Base-by-base conservation (phyloP, 805 yeast species). In the Metschnikowia vanudenii region DNA sequence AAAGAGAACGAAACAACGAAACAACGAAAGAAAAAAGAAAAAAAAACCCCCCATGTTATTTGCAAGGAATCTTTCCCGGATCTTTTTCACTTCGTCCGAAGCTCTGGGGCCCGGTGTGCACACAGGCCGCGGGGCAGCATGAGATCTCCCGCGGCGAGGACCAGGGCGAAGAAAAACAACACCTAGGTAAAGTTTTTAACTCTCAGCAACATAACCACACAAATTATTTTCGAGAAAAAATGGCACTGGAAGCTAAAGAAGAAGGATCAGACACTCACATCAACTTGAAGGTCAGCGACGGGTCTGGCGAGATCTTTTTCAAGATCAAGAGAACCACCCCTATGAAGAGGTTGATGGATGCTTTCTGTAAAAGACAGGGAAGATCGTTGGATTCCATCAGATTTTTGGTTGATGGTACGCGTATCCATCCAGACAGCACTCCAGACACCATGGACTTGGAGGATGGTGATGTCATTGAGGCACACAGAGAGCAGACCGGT, bases 341-440 rank as follows among this genome's bases (percentile, higher is more conserved):
- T 39, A 79, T 94, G 75, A 87, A 81, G 68, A 87, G 96, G 72
- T 82, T 94, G 60, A 92, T 94, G 90, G 98, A 92, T 62, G 96
- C 97, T 11, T 94, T 92, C 67, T 95, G 98, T 67, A 91, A 91
- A 72, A 87, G 99, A 75, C 96, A 92, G 63, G 98, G 98, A 37
- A 92, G 92, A 67, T 82, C 85, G 54, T 71, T 85, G 62, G 81
- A 79, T 56, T 81, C 92, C 42, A 74, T 94, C 65, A 82, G 98
- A 67, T 94, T 94, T 67, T 75, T 94, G 61, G 84, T 84, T 63
- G 99, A 94, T 55, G 99, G 99, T 53, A 86, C 89, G 57, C 82
- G 98, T 63, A 83, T 94, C 50, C 76, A 79, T 53, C 86, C 91
- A 9, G 91, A 85, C 49, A 89, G 88, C 59, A 94, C 99, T 4